Base-by-base conservation (phyloP, 306 rosid genomes). In the Gastrolobium villosum region DNA sequence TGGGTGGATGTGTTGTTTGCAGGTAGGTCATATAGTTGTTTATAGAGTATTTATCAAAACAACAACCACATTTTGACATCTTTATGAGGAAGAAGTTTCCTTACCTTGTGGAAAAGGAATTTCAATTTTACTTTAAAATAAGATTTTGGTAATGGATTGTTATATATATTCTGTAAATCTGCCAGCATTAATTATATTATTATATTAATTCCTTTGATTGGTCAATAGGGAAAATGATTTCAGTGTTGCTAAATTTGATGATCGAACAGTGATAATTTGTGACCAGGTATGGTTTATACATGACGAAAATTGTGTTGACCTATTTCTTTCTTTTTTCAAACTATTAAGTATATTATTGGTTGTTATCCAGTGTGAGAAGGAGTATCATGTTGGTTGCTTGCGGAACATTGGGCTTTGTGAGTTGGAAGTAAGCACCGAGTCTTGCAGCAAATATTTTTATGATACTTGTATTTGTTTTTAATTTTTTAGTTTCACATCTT, bases 1-100 rank as follows among this genome's bases (percentile, higher is more conserved):
- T 91, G 84, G 99, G 99, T 59, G 99, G 99, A 72, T 96, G 99
- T 71, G 97, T 93, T 80, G 92, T 96, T 76, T 96, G 99, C 89
- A 93, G 97, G 99, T 95, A 70, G 75, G 87, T 70, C 83, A 55
- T 80, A 56, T 37, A 53, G 52, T 60, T 80, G 84, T 80, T 73
- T 54, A 14, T 39, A 4, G 35, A 35, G 35, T 20, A 56, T 54
- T 82, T 65, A 43, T 10, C 26, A 4, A 36, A 60, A 34, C 31
- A 60, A 34, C 31, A 40, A 61, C 46, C 36, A 67, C 45, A 36
- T 53, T 68, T 59, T 72, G 4, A 10, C 44, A 65, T 61, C 49
- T 61, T 52, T 10, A 20, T 43, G 64, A 40, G 63, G 67, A 40
- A 65, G 26, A 28, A 43, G 30, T 74, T 70, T 59, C 56, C 64